Percentiles rank a stretch among this genome's conserved stretches.
These are phyloP conservation scores for Peronospora belbahrii DNA, from an alignment of 352 stramenopile species.

Conservation along the genomic window DNA sequence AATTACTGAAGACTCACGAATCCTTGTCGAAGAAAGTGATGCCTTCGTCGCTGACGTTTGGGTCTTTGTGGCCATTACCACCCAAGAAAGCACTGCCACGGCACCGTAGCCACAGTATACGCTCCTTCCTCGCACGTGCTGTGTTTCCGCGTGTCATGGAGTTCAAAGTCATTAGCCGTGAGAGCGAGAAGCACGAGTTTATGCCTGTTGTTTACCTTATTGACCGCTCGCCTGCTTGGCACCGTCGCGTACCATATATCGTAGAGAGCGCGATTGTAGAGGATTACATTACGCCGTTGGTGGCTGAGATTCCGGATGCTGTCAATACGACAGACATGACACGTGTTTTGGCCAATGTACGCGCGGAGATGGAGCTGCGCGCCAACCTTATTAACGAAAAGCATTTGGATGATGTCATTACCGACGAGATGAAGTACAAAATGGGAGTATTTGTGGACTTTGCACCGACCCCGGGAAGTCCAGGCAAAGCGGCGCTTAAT, in stretches of 20 bases:
- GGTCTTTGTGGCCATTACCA: slow-evolving; percentile 19
- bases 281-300: slow-evolving; percentile 52
- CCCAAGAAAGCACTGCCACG: slow-evolving; percentile 9
- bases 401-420: slow-evolving; percentile 25
- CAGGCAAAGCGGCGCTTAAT: slow-evolving; percentile 44
- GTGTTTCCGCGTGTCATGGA: slow-evolving; percentile 63
- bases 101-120: slow-evolving; percentile 14
- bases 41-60: slow-evolving; percentile 16
- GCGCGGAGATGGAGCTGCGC: slow-evolving; percentile 28
- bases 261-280: slow-evolving; percentile 49
- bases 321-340: slow-evolving; percentile 6
- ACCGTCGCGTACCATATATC: slow-evolving; percentile 33
- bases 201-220: slow-evolving; percentile 70
- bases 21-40: neutral
- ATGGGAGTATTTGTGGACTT: slow-evolving; percentile 58
- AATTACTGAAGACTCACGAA: no score
- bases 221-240: slow-evolving; percentile 47
- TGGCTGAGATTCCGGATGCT: slow-evolving; percentile 16
- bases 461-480: slow-evolving; percentile 12
- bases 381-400: slow-evolving; percentile 41
- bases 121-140: slow-evolving; percentile 28
- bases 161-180: slow-evolving; percentile 70
- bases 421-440: slow-evolving; percentile 50
- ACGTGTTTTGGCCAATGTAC: slow-evolving; percentile 25
- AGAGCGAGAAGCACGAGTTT: slow-evolving; percentile 70